Base-by-base conservation (phyloP, 371 early-diverging fungal genomes). In the Saksenaea oblongispora region DNA sequence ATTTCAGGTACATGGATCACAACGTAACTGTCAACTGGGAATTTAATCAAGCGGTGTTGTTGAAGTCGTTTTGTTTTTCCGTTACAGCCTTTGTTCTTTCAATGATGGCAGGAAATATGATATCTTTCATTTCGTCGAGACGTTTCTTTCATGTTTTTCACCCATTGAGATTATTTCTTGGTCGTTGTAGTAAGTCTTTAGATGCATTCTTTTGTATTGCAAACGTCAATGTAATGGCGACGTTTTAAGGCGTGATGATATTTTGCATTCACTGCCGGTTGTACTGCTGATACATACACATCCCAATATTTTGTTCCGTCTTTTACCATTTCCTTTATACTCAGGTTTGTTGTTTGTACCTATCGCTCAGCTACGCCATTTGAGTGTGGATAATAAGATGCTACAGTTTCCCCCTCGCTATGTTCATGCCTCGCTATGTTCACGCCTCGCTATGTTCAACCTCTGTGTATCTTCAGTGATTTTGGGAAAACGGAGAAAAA, bases 311-410 rank as follows among this genome's bases (percentile, higher is more conserved):
- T 42, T 3, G 4, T 27, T n/a, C 44, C 59, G 26, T 44, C 53
- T 35, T 54, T 18, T 14, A 65, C 15, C 47, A 55, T 47, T 47
- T 75, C 71, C 47, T 53, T 24, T 9, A 73, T 54, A 4, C 59
- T 51, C 2, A 56, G 37, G 13, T 22, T 7, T 9, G 44, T 57
- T 15, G 63, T 64, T 39, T 67, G 59, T 31, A 79, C 69, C 24
- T 11, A 54, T 36, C 56, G 18, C 62, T 75, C 73, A 0, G 65
- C 69, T 22, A 41, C 18, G 14, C 70, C 75, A 63, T 79, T 79
- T 9, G 57, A 67, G 17, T 59, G 34, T 5, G 69, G 67, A 37
- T 71, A 56, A 56, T 73, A 73, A 7, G 72, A 28, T 0, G 68
- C 56, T 5, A 62, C 56, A 56, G 54, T 18, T 69, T 28, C n/a